A percentile compares a stretch with the other conserved stretches of the same genome.
phyloP scores from a whole-genome alignment of 208 protist genomes.

The Wallacemonas sp. region DNA sequence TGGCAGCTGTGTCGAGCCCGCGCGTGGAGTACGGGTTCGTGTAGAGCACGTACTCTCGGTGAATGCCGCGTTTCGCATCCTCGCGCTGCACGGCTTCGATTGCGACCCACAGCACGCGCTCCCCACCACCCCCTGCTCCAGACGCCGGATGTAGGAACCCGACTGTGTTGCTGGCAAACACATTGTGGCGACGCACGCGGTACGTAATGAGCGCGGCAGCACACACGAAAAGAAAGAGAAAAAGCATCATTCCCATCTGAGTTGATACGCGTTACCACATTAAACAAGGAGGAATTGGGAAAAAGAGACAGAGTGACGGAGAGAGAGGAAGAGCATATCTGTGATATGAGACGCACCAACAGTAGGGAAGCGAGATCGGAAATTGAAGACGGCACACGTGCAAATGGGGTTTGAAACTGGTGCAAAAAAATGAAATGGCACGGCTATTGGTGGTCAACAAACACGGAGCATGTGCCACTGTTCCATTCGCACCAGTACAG shows the following conservation, averaged over 20 bases:
- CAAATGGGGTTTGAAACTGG: too few relatives aligned
- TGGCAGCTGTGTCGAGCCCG: neutral
- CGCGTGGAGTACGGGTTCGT: slow-evolving; percentile 31
- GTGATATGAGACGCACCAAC: too few relatives aligned
- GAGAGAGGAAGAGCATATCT: neutral
- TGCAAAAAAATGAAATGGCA: too few relatives aligned
- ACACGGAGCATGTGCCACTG: too few relatives aligned
- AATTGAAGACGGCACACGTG: too few relatives aligned
- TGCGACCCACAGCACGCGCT: slow-evolving; percentile 95
- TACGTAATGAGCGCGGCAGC: slow-evolving; percentile 1
- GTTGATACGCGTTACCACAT: too few relatives aligned
- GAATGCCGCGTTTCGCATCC: slow-evolving; percentile 32
- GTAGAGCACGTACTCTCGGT: slow-evolving; percentile 64
- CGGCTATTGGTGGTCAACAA: too few relatives aligned
- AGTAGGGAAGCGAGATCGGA: too few relatives aligned
- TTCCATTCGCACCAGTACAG: too few relatives aligned
- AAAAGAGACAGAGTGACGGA: slow-evolving; percentile 2
- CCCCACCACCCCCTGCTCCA: slow-evolving; percentile 95
- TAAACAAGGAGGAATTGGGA: too few relatives aligned
- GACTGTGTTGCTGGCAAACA: slow-evolving; percentile 46
- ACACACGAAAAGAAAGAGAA: slow-evolving; percentile 7
- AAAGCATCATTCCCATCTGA: slow-evolving; percentile 16
- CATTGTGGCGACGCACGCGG: slow-evolving; percentile 8
- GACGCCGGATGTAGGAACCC: slow-evolving; percentile 92
- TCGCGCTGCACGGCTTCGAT: slow-evolving; percentile 69